phyloP scores from a whole-genome alignment of 2,329 filamentous ascomycete genomes.

The Scytalidium lignicola region DNA sequence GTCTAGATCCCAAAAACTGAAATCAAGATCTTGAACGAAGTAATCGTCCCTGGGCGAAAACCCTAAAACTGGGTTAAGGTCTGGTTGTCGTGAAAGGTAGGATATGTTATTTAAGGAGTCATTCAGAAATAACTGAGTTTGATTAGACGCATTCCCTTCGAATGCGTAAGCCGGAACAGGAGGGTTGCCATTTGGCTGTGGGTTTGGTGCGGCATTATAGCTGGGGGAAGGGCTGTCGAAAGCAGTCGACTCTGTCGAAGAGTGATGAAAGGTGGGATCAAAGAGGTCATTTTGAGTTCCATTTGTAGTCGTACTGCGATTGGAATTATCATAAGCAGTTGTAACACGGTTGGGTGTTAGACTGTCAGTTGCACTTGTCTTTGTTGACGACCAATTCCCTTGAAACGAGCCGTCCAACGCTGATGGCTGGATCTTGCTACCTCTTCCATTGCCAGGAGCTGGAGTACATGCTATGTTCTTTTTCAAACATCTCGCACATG shows the following conservation, averaged over 20 bases:
- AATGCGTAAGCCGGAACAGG: too few species aligned
- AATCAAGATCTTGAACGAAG: constrained; percentile 10
- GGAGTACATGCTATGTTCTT: constrained; percentile 10
- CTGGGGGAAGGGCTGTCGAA: not conserved
- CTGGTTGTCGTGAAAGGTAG: not conserved
- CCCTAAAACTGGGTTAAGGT: not conserved
- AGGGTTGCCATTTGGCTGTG: not conserved
- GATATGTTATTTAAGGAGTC: not conserved
- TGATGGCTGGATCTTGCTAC: not conserved
- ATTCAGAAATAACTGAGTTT: not conserved
- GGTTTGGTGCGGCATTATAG: not conserved
- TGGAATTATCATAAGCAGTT: not conserved
- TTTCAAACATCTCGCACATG: constrained; percentile 12
- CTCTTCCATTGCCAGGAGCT: not conserved
- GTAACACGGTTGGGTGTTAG: not conserved
- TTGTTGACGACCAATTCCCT: not conserved
- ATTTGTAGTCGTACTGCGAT: not conserved
- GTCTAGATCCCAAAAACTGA: constrained; percentile 11
- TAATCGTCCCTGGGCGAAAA: not conserved
- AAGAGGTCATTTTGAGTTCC: not conserved
- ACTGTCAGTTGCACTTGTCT: not conserved
- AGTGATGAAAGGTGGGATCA: not conserved
- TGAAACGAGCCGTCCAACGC: not conserved
- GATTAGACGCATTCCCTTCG: too few species aligned
- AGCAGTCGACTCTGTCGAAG: not conserved